Evolutionary conservation across 495 filamentous ascomycete genomes (phyloP).

Genomic region (Tuber microsphaerosporum): DNA sequence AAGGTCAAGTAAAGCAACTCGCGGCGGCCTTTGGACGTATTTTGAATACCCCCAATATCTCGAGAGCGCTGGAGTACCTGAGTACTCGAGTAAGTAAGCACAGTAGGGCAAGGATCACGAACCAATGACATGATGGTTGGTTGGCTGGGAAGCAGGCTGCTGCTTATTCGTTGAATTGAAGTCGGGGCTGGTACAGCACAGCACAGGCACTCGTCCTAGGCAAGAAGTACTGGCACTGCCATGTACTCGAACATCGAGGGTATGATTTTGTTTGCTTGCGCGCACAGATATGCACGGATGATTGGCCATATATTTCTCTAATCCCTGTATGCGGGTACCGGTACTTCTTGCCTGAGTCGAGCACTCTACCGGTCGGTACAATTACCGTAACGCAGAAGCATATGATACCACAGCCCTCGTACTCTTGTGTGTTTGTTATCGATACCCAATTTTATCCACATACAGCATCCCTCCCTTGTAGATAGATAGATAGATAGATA

Average conservation of each 20-base stretch:
- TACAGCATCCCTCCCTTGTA: neutral
- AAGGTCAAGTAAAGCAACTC: neutral
- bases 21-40: neutral
- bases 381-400: neutral
- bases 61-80: neutral
- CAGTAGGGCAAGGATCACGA: neutral
- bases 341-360: too few species aligned
- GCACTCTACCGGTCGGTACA: neutral
- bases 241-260: too few species aligned
- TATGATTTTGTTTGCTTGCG: too few species aligned
- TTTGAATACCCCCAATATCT: neutral
- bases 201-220: neutral
- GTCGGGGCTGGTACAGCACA: neutral
- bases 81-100: neutral
- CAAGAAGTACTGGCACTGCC: too few species aligned
- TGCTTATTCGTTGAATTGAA: neutral
- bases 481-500: neutral
- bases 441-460: neutral
- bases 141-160: neutral
- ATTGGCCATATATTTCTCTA: too few species aligned
- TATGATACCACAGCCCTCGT: neutral
- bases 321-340: too few species aligned
- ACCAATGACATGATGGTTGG: neutral
- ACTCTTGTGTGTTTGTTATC: neutral
- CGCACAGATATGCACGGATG: too few species aligned